Percentiles rank a stretch among this genome's conserved stretches.
These are phyloP conservation scores for Penstemon newberryi DNA, from an alignment of 257 asterid species.

Conservation along the genomic window DNA sequence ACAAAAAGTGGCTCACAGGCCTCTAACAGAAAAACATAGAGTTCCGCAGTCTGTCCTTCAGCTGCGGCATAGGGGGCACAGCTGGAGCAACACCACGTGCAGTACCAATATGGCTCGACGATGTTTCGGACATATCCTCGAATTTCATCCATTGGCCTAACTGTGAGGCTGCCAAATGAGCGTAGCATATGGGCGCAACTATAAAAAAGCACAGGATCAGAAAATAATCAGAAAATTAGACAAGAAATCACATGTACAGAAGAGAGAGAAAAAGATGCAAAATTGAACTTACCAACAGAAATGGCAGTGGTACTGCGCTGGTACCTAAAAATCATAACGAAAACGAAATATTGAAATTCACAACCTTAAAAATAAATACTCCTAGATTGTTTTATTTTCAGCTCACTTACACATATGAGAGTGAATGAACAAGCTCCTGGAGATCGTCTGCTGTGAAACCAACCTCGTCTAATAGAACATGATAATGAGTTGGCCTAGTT, in stretches of 20 bases:
- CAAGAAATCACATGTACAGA: no score
- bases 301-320: constrained; percentile 4
- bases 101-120: constrained; percentile 31
- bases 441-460: constrained; percentile 74
- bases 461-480: constrained; percentile 66
- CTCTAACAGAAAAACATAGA: constrained; percentile 34
- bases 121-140: constrained; percentile 31
- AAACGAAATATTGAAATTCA: not conserved
- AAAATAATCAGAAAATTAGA: not conserved
- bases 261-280: no score
- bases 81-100: constrained; percentile 22
- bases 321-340: not conserved
- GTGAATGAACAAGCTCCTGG: constrained; percentile 79
- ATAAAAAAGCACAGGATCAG: not conserved
- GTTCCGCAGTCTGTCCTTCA: constrained; percentile 22
- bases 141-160: constrained; percentile 36
- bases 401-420: constrained; percentile 77
- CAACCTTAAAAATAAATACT: not conserved
- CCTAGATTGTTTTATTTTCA: not conserved
- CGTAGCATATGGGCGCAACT: constrained; percentile 35
- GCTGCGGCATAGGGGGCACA: constrained; percentile 27
- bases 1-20: not conserved
- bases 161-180: constrained; percentile 35
- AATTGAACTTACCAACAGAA: no score
- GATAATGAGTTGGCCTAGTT: constrained; percentile 77